Evolutionary conservation across 2,329 filamentous ascomycete species (phyloP).

Genomic region (Sarocladium oryzae): DNA sequence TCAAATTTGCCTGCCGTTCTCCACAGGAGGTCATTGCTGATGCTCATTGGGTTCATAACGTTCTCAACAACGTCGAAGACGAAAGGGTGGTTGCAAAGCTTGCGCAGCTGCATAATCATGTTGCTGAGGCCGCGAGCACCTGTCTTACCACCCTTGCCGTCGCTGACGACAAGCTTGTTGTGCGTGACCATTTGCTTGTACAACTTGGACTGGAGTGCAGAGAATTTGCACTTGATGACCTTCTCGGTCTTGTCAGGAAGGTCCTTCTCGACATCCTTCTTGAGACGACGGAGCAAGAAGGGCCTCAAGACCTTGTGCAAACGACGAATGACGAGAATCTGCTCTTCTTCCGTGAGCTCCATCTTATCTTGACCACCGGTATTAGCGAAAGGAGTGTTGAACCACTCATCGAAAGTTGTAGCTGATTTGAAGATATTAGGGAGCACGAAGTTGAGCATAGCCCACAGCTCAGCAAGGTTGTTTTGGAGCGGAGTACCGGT

Average conservation of each 20-base stretch:
- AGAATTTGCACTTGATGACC: constrained; percentile 99
- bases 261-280: constrained; percentile 99
- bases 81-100: constrained; percentile 98
- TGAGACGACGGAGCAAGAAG: constrained; percentile 94
- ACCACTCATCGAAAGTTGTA: constrained; percentile 99
- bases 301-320: constrained; percentile 95
- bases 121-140: constrained; percentile 93
- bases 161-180: constrained; percentile 89
- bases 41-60: constrained; percentile 85
- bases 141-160: constrained; percentile 92
- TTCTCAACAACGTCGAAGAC: constrained; percentile 98
- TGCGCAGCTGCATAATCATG: constrained; percentile 99
- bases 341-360: constrained; percentile 99
- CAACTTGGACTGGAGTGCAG: constrained; percentile 82
- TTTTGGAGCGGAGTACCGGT: constrained; percentile 97
- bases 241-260: constrained; percentile 98
- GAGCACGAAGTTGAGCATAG: constrained; percentile 95
- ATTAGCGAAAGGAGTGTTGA: constrained; percentile 98
- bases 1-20: constrained; percentile 96
- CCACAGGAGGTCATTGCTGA: constrained; percentile 92
- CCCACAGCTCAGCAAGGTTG: constrained; percentile 93
- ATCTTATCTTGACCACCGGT: constrained; percentile 98
- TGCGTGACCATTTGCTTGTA: constrained; percentile 98
- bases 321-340: constrained; percentile 94
- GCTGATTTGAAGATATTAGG: constrained; percentile 99